A percentile compares a stretch with the other conserved stretches of the same genome.
Evolutionary conservation across 2,329 filamentous ascomycete genomes (phyloP).

Genomic region (Acrodontium crateriforme): DNA sequence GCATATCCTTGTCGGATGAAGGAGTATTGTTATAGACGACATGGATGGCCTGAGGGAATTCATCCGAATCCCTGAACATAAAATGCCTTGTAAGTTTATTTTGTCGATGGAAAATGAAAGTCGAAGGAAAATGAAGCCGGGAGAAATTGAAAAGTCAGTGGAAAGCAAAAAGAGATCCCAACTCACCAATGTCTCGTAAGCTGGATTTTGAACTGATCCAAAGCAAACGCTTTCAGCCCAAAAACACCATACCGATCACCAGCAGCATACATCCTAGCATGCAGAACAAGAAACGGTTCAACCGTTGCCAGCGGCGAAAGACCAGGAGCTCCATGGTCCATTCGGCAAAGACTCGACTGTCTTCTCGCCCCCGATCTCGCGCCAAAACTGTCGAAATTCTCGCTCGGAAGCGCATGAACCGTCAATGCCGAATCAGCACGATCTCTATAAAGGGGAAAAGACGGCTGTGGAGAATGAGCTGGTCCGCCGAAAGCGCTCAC

Average conservation of each 20-base stretch:
- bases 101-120: constrained; percentile 1
- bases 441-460: not conserved
- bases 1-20: constrained; percentile 17
- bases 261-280: constrained; percentile 15
- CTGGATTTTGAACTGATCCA: constrained; percentile 15
- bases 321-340: constrained; percentile 3
- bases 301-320: constrained; percentile 12
- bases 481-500: constrained; percentile 14
- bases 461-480: constrained; percentile 4
- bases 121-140: constrained; percentile 2
- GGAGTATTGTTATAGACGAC: constrained; percentile 16
- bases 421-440: constrained; percentile 5
- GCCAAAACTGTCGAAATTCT: constrained; percentile 1
- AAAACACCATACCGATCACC: constrained; percentile 13
- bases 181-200: constrained; percentile 10
- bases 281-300: constrained; percentile 10
- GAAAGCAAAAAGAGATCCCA: not conserved
- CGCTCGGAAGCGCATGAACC: constrained; percentile 10
- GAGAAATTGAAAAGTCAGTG: not conserved
- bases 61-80: constrained; percentile 12
- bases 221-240: constrained; percentile 12
- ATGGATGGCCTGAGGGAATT: constrained; percentile 18
- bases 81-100: not conserved
- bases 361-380: not conserved
- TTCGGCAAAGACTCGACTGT: no score